phyloP scores from a whole-genome alignment of 2,329 filamentous ascomycete genomes.

The Didymellaceae sp. region DNA sequence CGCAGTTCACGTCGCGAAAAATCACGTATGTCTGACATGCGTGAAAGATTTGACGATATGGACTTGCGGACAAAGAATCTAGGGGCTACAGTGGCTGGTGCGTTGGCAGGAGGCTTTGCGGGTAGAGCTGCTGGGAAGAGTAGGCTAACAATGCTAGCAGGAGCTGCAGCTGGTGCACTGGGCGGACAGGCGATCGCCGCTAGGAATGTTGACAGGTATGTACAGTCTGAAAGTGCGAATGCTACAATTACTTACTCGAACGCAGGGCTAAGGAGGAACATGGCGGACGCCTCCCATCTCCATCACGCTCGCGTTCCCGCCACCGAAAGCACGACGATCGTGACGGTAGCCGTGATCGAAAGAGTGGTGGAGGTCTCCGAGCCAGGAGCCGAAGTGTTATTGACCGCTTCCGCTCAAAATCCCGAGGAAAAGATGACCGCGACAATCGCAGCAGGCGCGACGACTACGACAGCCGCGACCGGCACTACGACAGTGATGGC shows the following conservation, averaged over 20 bases:
- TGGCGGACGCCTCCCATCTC: constrained; percentile 22
- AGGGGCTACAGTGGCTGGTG: constrained; percentile 48
- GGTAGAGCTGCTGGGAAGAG: constrained; percentile 42
- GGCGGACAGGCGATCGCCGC: constrained; percentile 36
- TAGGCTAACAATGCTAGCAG: constrained; percentile 47
- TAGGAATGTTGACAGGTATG: constrained; percentile 15
- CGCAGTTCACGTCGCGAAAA: constrained; percentile 42
- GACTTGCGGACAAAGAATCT: constrained; percentile 42
- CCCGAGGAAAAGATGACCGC: constrained; percentile 19
- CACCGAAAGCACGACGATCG: constrained; percentile 18
- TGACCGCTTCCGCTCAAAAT: constrained; percentile 35
- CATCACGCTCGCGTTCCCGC: constrained; percentile 25
- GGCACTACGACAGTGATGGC: constrained; percentile 11
- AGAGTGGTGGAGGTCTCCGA: constrained; percentile 25
- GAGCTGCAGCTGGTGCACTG: constrained; percentile 45
- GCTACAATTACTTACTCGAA: not conserved
- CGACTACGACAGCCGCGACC: constrained; percentile 17
- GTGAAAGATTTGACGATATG: constrained; percentile 46
- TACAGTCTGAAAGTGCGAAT: not conserved
- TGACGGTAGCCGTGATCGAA: constrained; percentile 14
- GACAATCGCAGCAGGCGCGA: constrained; percentile 20
- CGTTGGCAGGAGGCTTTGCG: constrained; percentile 47
- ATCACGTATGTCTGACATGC: constrained; percentile 41
- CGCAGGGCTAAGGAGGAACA: constrained; percentile 27
- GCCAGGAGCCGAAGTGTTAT: constrained; percentile 37